Percentiles rank a stretch among this genome's conserved stretches.
These are phyloP conservation scores for Toxoplasma gondii DNA, from an alignment of 169 alveolate species.

Conservation along the genomic window DNA sequence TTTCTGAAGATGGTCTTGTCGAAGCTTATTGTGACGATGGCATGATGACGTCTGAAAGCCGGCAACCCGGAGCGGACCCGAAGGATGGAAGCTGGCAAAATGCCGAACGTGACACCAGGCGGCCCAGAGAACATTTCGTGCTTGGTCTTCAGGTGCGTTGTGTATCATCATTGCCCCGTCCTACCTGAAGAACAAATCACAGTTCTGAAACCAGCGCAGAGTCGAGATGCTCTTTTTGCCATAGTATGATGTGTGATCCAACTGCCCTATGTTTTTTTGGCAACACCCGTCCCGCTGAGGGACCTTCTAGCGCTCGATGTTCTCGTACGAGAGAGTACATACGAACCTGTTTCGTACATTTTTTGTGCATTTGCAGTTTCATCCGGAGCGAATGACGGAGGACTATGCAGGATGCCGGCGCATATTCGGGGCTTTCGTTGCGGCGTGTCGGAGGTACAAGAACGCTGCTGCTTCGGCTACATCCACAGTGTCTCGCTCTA, in stretches of 20 bases:
- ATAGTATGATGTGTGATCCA: too few relatives aligned
- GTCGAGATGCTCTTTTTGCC: too few relatives aligned
- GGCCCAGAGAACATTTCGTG: not conserved
- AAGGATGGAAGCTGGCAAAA: not conserved
- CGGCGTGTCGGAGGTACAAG: slow-evolving; percentile 43
- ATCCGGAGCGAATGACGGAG: slow-evolving; percentile 58
- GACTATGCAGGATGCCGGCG: slow-evolving; percentile 57
- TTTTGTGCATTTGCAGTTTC: slow-evolving; percentile 27
- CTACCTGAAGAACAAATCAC: not conserved
- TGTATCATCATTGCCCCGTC: not conserved
- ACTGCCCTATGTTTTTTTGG: too few relatives aligned
- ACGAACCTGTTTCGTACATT: too few relatives aligned
- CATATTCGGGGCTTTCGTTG: slow-evolving; percentile 40
- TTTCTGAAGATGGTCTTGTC: slow-evolving; percentile 44
- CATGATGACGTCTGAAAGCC: not conserved
- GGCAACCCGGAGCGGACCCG: not conserved
- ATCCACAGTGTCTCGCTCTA: not conserved
- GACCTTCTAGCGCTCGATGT: too few relatives aligned
- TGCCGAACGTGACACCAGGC: not conserved
- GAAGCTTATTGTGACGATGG: slow-evolving; percentile 53
- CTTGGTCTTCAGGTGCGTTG: not conserved
- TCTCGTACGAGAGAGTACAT: too few relatives aligned
- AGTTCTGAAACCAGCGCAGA: too few relatives aligned
- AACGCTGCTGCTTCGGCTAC: not conserved
- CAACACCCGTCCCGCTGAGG: too few relatives aligned